Evolutionary conservation across 306 rosid genomes (phyloP), one percentile per base, ranked within the genome.

Genomic region (Vicia sativa): DNA sequence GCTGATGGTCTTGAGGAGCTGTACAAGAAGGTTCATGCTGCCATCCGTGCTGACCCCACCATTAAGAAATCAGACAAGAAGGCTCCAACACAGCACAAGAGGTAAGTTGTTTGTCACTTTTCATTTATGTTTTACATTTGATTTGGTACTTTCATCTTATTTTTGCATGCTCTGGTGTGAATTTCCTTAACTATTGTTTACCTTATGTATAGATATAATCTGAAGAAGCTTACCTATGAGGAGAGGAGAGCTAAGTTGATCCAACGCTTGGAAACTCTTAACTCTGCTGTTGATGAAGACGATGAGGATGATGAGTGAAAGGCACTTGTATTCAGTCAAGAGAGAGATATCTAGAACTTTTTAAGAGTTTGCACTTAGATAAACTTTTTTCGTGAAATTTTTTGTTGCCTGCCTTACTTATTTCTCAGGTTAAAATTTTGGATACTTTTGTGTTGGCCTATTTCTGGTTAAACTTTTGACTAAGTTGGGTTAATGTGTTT

Each of bases 1-100:
- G 48, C 92, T 0, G 98, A 89, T 37, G 74, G 81, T 13, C 19
- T 90, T 2, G 96, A 86, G 62, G 90, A 38, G 11, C 7, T 89
- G 53, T 92, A 86, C 83, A 90, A 87, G 81, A 89, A 81, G 65
- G 96, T 89, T 43, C 96, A 92, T 74, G 93, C 96, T 1, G 89
- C 96, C 38, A 92, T 92, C 34, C 91, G 96, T 2, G 86, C 93
- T 0, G 83, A 85, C 65, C 96, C 97, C 3, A 0, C 56, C 0
- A 0, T 12, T 2, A 88, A 83, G 83, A 87, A 81, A 31, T 63
- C 86, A 4, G 83, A 59, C 55, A 88, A 88, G 71, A 81, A 80
- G 46, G 85, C 86, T 18, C 96, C 87, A 0, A 83, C 81, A 43
- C 74, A 82, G 6, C 97, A 83, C 76, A 87, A 89, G 86, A 87